These are phyloP conservation scores for Carpinus viminea DNA, from an alignment of 306 rosid genomes.

Conservation along the genomic window DNA sequence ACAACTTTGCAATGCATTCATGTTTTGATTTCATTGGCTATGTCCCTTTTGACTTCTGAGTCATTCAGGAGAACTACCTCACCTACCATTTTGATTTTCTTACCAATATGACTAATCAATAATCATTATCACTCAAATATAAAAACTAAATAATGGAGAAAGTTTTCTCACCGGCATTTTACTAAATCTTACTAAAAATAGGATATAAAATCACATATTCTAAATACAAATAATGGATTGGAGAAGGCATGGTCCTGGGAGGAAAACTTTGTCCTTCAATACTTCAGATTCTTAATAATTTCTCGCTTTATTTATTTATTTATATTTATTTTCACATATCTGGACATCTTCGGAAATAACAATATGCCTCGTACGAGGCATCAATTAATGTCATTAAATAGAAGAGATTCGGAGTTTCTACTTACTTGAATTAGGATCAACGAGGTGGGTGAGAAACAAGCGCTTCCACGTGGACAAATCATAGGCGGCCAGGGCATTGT, in stretches of 20 bases:
- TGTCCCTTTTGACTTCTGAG: not conserved
- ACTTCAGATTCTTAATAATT: no score
- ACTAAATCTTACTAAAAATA: no score
- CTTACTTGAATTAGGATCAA: constrained; percentile 52
- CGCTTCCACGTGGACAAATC: constrained; percentile 75
- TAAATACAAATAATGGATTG: no score
- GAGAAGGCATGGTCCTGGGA: no score
- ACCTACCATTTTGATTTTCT: not conserved
- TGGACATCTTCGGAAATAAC: not conserved
- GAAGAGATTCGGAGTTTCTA: not conserved
- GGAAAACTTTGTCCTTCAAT: no score
- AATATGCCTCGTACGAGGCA: not conserved
- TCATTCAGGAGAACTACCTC: not conserved
- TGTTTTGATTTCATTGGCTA: not conserved
- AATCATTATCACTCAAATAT: not conserved
- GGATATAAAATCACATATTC: no score
- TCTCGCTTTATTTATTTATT: no score
- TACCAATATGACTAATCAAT: not conserved
- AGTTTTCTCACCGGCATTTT: no score
- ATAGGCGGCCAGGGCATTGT: constrained; percentile 64
- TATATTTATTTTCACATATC: no score
- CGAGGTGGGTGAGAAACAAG: constrained; percentile 66
- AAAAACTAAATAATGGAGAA: not conserved
- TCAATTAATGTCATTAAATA: no score
- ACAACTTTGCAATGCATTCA: not conserved